Base-by-base conservation (phyloP, 352 stramenopile species). In the Phytophthora podocarpi region DNA sequence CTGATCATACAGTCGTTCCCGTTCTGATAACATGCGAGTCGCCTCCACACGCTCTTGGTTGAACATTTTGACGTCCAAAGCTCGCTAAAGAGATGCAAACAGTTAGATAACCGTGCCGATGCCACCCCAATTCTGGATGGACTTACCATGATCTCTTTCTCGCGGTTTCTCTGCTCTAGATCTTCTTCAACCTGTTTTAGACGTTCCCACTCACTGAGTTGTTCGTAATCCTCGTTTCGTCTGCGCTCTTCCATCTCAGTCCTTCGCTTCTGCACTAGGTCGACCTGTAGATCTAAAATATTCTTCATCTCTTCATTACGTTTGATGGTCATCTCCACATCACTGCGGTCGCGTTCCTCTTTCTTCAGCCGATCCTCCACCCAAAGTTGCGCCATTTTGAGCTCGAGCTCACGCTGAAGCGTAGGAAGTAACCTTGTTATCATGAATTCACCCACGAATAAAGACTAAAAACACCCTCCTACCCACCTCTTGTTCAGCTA, bases 221-320 rank as follows among this genome's bases (percentile, higher is more conserved):
- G 57, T n/a, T 87, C 72, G 16, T 68, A 10, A 26, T 87, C 82
- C 51, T 88, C 80, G 18, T 51, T 56, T 8, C 59, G 72, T 40
- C 84, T 79, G 11, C 74, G 55, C 21, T 82, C 54, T 18, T 81
- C 69, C 3, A 58, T 41, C 24, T 89, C 82, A 0, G 35, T 27
- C 28, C 64, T 67, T 8, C 59, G 51, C 46, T 90, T 87, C 28
- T 87, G 74, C 40, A 74, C 76, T 5, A 91, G 54, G 10, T 88
- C 71, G 1, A 92, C 78, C 20, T 91, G 85, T n/a, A 91, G 66
- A 59, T 93, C 82, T 13, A 93, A 41, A 53, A 93, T 91, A 7
- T 67, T 40, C 39, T 84, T 90, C 46, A 93, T 85, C 71, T 91
- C 81, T 32, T 84, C 78, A 31, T 91, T 85, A 28, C 78, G 74